Conservation (phyloP, 805 yeast genomes). For the Saturnispora serradocipensis region DNA sequence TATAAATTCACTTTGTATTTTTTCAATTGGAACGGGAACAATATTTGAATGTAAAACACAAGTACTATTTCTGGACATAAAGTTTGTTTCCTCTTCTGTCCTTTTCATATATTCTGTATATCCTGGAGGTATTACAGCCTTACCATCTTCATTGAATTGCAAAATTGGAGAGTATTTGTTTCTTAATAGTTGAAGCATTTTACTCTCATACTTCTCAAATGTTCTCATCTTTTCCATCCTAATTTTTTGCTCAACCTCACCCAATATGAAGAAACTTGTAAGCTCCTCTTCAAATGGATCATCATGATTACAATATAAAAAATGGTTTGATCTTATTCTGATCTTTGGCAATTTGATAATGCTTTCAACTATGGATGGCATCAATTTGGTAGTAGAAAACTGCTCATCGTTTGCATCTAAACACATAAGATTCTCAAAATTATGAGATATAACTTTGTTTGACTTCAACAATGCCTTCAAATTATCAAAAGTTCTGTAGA, state of each 20-base stretch:
- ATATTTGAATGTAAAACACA: background rate
- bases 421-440: slow-evolving; percentile 20
- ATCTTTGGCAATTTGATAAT: slow-evolving; percentile 47
- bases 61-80: slow-evolving; percentile 5
- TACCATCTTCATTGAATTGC: slow-evolving; percentile 13
- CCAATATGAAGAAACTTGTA: slow-evolving; percentile 54
- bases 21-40: background rate
- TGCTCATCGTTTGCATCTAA: slow-evolving; percentile 17
- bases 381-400: slow-evolving; percentile 25
- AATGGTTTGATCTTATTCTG: slow-evolving; percentile 42
- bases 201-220: slow-evolving; percentile 18
- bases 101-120: background rate
- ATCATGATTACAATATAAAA: slow-evolving; percentile 66
- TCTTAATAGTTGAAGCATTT: slow-evolving; percentile 17
- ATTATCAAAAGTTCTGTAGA: slow-evolving; percentile 74
- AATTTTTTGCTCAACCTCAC: slow-evolving; percentile 52
- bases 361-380: slow-evolving; percentile 29
- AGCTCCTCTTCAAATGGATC: slow-evolving; percentile 84
- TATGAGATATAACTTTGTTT: slow-evolving; percentile 40
- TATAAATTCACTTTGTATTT: background rate
- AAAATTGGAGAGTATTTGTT: slow-evolving; percentile 26
- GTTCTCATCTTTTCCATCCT: slow-evolving; percentile 40
- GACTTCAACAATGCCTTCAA: slow-evolving; percentile 67
- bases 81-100: background rate
- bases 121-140: slow-evolving; percentile 9